Base-by-base conservation (phyloP, 2,329 filamentous ascomycete genomes). In the Colletotrichum graminicola region DNA sequence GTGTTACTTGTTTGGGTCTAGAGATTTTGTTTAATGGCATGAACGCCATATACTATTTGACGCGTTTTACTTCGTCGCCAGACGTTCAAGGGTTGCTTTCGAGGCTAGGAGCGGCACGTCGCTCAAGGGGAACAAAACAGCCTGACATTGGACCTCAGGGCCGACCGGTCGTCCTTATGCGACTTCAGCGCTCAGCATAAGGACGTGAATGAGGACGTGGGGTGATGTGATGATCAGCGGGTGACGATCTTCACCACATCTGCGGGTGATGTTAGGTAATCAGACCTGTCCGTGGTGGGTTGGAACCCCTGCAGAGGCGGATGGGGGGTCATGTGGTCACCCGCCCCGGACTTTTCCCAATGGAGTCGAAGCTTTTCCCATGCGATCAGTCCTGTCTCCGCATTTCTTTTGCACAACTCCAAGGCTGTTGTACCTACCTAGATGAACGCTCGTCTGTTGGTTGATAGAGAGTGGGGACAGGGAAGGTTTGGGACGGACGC, bases 271-370 rank as follows among this genome's bases (percentile, higher is more conserved):
- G 12, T 62, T 62, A 62, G 6, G 32, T 62, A 62, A 52, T 41
- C 60, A 26, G 1, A 7, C 2, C 32, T 21, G 11, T 39, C 21
- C 29, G 43, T 34, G 10, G 43, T 43, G 59, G 34, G 45, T 43
- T 2, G 14, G 18, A 21, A 23, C 18, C 61, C 49, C 23, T 63
- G 61, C 49, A 54, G 23, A 63, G 18, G 49, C 16, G 59, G 51
- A 32, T 39, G 49, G 26, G 61, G 61, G 34, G 51, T 63, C 61
- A 55, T 63, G 61, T 63, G 61, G 61, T 45, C 36, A 39, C 49
- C 61, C 61, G 36, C 51, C 11, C 39, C 36, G 21, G 36, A 45
- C 47, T 34, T 54, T 55, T n/a, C 49, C 61, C 14, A 54, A 63
- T 16, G 8, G 26, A 55, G 49, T 63, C 36, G 36, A 41, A 63